These are phyloP conservation scores for Thermochaetoides dissita DNA, from an alignment of 2,329 filamentous ascomycete genomes.

Conservation along the genomic window DNA sequence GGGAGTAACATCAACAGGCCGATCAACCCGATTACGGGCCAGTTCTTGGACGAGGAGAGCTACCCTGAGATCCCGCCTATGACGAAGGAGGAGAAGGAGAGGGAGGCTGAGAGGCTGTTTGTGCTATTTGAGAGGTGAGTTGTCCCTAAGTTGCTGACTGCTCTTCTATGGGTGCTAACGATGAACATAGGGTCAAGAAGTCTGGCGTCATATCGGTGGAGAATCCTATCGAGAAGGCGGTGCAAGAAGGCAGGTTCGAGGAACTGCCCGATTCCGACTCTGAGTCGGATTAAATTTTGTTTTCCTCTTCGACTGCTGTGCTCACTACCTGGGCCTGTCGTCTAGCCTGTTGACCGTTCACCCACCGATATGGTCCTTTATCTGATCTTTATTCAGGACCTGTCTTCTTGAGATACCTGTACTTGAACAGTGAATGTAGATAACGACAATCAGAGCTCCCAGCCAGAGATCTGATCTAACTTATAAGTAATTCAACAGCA, in stretches of 20 bases:
- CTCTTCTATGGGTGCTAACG: neutral
- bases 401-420: too few relatives aligned
- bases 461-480: too few relatives aligned
- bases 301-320: too few relatives aligned
- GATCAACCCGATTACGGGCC: slow-evolving; percentile 78
- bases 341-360: too few relatives aligned
- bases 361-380: too few relatives aligned
- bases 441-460: too few relatives aligned
- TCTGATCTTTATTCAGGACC: too few relatives aligned
- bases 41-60: slow-evolving; percentile 57
- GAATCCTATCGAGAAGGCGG: slow-evolving; percentile 61
- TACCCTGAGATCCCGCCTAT: slow-evolving; percentile 51
- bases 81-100: slow-evolving; percentile 82
- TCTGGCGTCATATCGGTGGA: slow-evolving; percentile 66
- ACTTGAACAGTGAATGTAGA: too few relatives aligned
- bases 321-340: too few relatives aligned
- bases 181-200: slow-evolving; percentile 40
- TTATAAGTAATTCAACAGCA: too few relatives aligned
- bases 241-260: slow-evolving; percentile 56
- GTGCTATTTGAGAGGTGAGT: slow-evolving; percentile 73
- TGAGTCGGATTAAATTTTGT: too few relatives aligned
- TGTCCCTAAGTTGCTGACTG: neutral
- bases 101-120: slow-evolving; percentile 79
- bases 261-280: slow-evolving; percentile 39
- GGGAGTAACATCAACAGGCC: slow-evolving; percentile 19